Conservation (phyloP, 1,284 basidiomycete genomes). For the Sporisorium scitamineum region DNA sequence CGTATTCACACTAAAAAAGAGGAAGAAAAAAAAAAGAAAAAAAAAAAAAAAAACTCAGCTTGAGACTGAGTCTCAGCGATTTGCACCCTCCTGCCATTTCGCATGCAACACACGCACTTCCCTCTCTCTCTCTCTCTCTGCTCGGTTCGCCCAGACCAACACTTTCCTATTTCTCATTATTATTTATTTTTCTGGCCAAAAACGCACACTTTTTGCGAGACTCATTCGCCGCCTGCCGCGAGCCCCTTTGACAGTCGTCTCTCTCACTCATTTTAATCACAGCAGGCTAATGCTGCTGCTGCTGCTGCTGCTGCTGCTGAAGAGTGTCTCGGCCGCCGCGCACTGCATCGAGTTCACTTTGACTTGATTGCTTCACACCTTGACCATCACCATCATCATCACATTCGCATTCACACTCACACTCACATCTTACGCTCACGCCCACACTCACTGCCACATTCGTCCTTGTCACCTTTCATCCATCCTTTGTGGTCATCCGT, state of each 20-base stretch:
- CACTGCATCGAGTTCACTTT: background rate
- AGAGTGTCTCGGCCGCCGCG: background rate
- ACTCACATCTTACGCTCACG: background rate
- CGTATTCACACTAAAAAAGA: background rate
- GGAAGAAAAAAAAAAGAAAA: background rate
- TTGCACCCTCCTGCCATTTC: too few species aligned
- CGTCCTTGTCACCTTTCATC: background rate
- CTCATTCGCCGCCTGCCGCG: constrained; percentile 6
- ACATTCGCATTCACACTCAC: background rate
- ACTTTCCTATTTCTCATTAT: constrained; percentile 6
- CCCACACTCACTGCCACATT: background rate
- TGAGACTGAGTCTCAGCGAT: background rate
- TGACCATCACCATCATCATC: constrained; percentile 4
- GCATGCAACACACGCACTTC: background rate
- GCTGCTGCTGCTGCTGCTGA: background rate
- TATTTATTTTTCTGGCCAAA: background rate
- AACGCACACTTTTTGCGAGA: constrained; percentile 3
- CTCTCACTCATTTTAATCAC: background rate
- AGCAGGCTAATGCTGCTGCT: background rate
- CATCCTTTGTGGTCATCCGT: too few species aligned
- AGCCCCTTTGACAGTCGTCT: constrained; percentile 16
- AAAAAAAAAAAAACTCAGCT: background rate
- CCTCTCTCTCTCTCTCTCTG: background rate
- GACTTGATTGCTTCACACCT: background rate
- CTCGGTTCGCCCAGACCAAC: constrained; percentile 14